Evolutionary conservation across 2,329 filamentous ascomycete species (phyloP).

Genomic region (Scleromitrula shiraiana): DNA sequence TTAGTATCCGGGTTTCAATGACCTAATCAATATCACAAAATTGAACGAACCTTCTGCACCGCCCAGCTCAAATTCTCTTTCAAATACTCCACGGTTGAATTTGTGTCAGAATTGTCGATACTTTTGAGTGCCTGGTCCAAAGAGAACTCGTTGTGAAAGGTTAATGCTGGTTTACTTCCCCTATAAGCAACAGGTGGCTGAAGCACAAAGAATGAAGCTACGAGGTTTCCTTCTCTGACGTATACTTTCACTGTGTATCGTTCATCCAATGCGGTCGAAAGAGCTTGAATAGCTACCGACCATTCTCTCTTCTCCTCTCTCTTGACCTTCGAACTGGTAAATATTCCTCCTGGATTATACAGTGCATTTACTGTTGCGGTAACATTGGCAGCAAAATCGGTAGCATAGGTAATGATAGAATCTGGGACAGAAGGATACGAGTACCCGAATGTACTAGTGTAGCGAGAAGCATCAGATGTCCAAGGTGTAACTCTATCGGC

Average conservation of each 20-base stretch:
- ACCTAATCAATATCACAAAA: too few relatives aligned
- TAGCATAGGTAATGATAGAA: constrained; percentile 42
- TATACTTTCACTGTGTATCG: background rate
- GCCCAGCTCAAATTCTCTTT: constrained; percentile 21
- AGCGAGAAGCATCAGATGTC: constrained; percentile 14
- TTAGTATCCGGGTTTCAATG: too few relatives aligned
- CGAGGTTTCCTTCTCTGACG: background rate
- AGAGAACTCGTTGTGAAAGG: constrained; percentile 21
- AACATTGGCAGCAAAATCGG: constrained; percentile 50
- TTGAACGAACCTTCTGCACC: constrained; percentile 21
- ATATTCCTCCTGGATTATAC: constrained; percentile 27
- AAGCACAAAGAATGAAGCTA: background rate
- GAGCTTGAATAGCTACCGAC: constrained; percentile 7
- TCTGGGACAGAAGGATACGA: constrained; percentile 30
- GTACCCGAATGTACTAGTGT: constrained; percentile 20
- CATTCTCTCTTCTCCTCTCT: constrained; percentile 14
- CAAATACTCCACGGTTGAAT: constrained; percentile 14
- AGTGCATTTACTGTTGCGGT: constrained; percentile 52
- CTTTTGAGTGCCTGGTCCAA: constrained; percentile 10
- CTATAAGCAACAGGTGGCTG: background rate
- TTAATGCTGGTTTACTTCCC: constrained; percentile 10
- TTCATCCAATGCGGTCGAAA: background rate
- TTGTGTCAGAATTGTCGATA: constrained; percentile 11
- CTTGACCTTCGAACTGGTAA: background rate
- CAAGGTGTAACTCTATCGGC: constrained; percentile 24